Conservation (phyloP, 495 filamentous ascomycete genomes). For the Aspergillus taichungensis region DNA sequence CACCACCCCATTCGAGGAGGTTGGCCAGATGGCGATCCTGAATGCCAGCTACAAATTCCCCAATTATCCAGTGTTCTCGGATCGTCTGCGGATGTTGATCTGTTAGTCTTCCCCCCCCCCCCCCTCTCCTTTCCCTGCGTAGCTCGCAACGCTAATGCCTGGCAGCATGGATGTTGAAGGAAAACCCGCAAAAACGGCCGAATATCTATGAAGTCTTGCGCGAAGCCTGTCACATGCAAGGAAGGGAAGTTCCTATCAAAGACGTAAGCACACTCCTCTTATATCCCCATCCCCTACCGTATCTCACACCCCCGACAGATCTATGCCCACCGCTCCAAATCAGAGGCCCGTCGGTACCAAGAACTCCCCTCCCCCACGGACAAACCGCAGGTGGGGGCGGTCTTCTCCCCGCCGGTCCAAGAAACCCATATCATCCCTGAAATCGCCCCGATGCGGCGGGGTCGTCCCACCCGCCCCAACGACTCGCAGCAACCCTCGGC, state of each 20-base stretch:
- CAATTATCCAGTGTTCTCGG: constrained; percentile 77
- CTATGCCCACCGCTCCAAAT: constrained; percentile 62
- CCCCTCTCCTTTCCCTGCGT: too few relatives aligned
- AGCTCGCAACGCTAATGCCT: too few relatives aligned
- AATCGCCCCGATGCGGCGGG: constrained; percentile 89
- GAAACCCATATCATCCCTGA: constrained; percentile 72
- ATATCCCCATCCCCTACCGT: too few relatives aligned
- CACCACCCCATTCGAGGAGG: constrained; percentile 96
- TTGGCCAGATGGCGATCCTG: constrained; percentile 95
- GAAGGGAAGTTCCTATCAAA: constrained; percentile 79
- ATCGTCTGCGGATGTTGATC: constrained; percentile 83
- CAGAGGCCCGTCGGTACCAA: constrained; percentile 53
- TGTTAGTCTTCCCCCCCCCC: too few relatives aligned
- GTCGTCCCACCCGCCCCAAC: constrained; percentile 58
- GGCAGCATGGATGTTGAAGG: constrained; percentile 80
- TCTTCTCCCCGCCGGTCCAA: constrained; percentile 55
- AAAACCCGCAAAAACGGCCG: constrained; percentile 71
- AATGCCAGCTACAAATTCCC: constrained; percentile 95
- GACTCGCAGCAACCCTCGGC: constrained; percentile 32
- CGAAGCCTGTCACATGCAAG: constrained; percentile 82
- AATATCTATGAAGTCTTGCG: constrained; percentile 89
- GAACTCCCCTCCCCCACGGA: constrained; percentile 46
- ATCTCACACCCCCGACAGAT: constrained; percentile 47
- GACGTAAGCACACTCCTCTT: constrained; percentile 56
- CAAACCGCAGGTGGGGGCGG: constrained; percentile 59